Percentiles rank a stretch among this genome's conserved stretches.
phyloP scores from a whole-genome alignment of 768 basidiomycete genomes.

The Boletus subparvulus region DNA sequence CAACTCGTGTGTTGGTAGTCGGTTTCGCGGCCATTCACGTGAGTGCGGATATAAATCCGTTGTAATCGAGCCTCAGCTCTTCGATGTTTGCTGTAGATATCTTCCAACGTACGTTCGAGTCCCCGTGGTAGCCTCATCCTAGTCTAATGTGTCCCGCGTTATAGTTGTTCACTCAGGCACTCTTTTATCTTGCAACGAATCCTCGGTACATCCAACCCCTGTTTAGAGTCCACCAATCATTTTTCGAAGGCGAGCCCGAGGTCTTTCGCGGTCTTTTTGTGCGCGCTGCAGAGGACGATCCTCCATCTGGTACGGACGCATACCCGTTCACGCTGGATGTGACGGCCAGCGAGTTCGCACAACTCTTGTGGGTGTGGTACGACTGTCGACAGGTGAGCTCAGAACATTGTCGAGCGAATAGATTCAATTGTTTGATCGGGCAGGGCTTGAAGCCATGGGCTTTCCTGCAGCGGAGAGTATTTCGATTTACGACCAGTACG shows the following conservation, averaged over 20 bases:
- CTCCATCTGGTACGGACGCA: slow-evolving; percentile 35
- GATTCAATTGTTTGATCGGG: background rate
- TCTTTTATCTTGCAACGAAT: too few species aligned
- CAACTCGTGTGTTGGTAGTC: too few species aligned
- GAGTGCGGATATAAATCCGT: too few species aligned
- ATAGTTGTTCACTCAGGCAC: too few species aligned
- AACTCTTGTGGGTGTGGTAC: slow-evolving; percentile 60
- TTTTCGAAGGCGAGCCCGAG: slow-evolving; percentile 56
- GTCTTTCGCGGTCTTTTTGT: slow-evolving; percentile 41
- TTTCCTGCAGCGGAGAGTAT: slow-evolving; percentile 54
- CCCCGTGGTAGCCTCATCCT: too few species aligned
- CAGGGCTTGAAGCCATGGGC: slow-evolving; percentile 48
- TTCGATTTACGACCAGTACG: slow-evolving; percentile 52
- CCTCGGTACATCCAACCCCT: slow-evolving; percentile 6
- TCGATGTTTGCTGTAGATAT: too few species aligned
- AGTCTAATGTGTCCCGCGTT: too few species aligned
- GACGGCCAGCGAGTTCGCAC: slow-evolving; percentile 44
- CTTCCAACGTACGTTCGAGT: too few species aligned
- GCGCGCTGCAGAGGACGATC: slow-evolving; percentile 27
- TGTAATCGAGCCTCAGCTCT: too few species aligned
- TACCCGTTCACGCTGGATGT: slow-evolving; percentile 47
- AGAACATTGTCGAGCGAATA: background rate
- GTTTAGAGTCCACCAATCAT: slow-evolving; percentile 56
- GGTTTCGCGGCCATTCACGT: too few species aligned
- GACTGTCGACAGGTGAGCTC: slow-evolving; percentile 40